Evolutionary conservation across 2,329 filamentous ascomycete genomes (phyloP).

Genomic region (Cytospora leucostoma): DNA sequence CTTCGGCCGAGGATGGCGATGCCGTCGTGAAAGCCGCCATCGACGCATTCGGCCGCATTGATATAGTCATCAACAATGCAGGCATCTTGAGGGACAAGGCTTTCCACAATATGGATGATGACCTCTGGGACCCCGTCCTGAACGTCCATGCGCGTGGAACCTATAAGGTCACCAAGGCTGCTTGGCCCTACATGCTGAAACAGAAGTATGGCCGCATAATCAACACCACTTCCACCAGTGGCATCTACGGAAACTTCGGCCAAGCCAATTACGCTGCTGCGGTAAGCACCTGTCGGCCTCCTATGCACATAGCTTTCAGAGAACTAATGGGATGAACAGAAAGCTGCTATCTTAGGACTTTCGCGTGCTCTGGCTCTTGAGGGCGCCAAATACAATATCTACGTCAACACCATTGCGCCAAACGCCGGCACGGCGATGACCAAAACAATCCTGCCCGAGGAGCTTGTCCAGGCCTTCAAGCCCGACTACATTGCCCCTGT

Average conservation of each 20-base stretch:
- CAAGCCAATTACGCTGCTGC: constrained; percentile 96
- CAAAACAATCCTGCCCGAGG: constrained; percentile 88
- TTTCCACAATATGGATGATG: constrained; percentile 96
- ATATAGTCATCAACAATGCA: constrained; percentile 97
- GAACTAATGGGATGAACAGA: constrained; percentile 52
- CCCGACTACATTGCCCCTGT: constrained; percentile 96
- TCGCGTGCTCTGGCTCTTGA: constrained; percentile 90
- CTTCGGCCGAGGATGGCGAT: constrained; percentile 90
- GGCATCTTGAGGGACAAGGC: constrained; percentile 98
- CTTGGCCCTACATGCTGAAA: constrained; percentile 96
- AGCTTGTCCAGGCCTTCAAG: constrained; percentile 98
- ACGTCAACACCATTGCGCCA: constrained; percentile 95
- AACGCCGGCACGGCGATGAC: constrained; percentile 98
- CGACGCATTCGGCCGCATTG: constrained; percentile 88
- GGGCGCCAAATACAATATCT: constrained; percentile 96
- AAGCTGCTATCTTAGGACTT: constrained; percentile 92
- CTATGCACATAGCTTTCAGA: background rate
- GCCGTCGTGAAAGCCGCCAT: constrained; percentile 89
- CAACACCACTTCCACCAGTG: constrained; percentile 95
- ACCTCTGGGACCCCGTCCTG: constrained; percentile 87
- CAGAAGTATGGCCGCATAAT: constrained; percentile 97
- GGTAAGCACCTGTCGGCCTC: constrained; percentile 51
- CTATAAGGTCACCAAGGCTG: constrained; percentile 95
- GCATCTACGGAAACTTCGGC: constrained; percentile 98
- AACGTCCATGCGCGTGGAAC: constrained; percentile 92